A percentile compares a stretch with the other conserved stretches of the same genome.
phyloP scores from a whole-genome alignment of 805 yeast species.

The Saccharomycopsis guyanensis region DNA sequence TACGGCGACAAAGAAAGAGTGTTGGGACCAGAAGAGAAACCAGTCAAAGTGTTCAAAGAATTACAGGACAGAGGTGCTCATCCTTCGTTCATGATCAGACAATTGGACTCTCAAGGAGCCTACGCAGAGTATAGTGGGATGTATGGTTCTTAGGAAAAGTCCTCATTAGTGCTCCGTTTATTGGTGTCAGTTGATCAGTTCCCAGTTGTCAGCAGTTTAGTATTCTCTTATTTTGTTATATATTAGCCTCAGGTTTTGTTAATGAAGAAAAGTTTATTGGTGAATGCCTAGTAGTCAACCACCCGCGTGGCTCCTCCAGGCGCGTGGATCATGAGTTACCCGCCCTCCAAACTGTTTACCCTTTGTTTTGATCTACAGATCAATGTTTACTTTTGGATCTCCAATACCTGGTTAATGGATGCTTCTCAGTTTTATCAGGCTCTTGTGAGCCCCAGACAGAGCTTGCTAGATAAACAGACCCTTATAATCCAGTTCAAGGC shows the following conservation, averaged over 20 bases:
- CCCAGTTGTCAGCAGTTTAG: too few species aligned
- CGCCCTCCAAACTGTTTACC: too few species aligned
- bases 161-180: too few species aligned
- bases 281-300: too few species aligned
- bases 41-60: conserved; percentile 78
- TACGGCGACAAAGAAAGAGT: conserved; percentile 88
- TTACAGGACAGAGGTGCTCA: conserved; percentile 77
- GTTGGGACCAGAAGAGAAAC: conserved; percentile 77
- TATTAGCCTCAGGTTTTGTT: too few species aligned
- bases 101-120: conserved; percentile 40
- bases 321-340: too few species aligned
- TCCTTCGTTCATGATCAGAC: conserved; percentile 89
- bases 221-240: too few species aligned
- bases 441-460: not conserved
- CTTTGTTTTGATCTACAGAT: not conserved
- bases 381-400: not conserved
- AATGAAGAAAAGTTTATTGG: too few species aligned
- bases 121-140: not conserved
- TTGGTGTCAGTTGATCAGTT: too few species aligned
- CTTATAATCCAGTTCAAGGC: conserved; percentile 7
- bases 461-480: conserved; percentile 2
- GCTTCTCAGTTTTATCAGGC: not conserved
- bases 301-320: too few species aligned
- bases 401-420: not conserved
- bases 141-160: too few species aligned